Conservation (phyloP, 2,329 filamentous ascomycete species). For the Coniochaeta ligniaria region DNA sequence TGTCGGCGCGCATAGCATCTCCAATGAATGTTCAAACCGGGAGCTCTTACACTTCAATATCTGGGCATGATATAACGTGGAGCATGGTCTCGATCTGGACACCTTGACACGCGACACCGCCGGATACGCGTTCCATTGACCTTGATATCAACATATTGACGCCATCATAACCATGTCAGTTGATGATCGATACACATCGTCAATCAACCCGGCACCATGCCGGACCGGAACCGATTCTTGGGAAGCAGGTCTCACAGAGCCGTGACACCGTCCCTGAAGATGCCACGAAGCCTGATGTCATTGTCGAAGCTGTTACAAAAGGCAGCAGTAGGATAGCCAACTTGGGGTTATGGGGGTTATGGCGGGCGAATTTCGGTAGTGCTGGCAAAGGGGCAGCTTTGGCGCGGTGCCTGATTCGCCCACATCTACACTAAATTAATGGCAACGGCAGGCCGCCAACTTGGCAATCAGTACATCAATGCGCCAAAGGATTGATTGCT, state of each 20-base stretch:
- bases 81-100: background rate
- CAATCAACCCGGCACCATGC: background rate
- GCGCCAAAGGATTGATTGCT: background rate
- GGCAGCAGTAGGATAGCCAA: too few species aligned
- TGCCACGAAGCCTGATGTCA: background rate
- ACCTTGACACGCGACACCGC: background rate
- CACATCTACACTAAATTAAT: background rate
- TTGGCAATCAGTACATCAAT: background rate
- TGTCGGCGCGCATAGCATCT: background rate
- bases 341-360: too few species aligned
- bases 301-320: background rate
- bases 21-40: too few species aligned
- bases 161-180: background rate
- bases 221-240: background rate
- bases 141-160: background rate
- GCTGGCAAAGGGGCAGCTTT: background rate
- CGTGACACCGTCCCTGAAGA: background rate
- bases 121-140: background rate
- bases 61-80: background rate
- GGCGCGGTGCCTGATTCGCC: background rate
- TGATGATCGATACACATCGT: background rate
- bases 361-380: background rate
- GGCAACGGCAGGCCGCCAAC: background rate
- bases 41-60: background rate
- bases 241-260: background rate